Conservation (phyloP, 495 filamentous ascomycete genomes). For the Neurospora sp. region DNA sequence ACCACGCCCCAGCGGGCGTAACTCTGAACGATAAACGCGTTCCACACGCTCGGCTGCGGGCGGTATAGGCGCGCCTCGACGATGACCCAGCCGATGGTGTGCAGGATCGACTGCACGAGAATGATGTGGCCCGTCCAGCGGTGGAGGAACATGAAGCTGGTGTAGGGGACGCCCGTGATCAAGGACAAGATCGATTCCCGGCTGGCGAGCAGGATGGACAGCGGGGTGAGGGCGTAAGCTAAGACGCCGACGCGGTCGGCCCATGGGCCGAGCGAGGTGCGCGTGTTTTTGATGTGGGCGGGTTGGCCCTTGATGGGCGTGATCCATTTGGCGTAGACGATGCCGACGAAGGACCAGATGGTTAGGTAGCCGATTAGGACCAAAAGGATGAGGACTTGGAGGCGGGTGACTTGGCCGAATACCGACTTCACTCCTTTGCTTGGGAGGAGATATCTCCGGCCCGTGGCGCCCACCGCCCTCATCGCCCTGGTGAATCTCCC, state of each 20-base stretch:
- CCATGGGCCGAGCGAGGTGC: slow-evolving; percentile 50
- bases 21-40: slow-evolving; percentile 38
- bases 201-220: slow-evolving; percentile 48
- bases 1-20: slow-evolving; percentile 60
- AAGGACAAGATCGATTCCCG: slow-evolving; percentile 52
- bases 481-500: neutral
- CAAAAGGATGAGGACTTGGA: slow-evolving; percentile 32
- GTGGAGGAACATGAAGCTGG: slow-evolving; percentile 61
- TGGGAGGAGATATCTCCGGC: slow-evolving; percentile 27
- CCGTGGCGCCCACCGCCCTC: slow-evolving; percentile 10
- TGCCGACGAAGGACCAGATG: slow-evolving; percentile 54
- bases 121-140: slow-evolving; percentile 57
- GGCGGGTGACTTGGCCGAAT: slow-evolving; percentile 31
- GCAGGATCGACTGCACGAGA: slow-evolving; percentile 47
- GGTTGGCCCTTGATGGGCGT: slow-evolving; percentile 43
- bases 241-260: slow-evolving; percentile 51
- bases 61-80: slow-evolving; percentile 52
- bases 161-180: slow-evolving; percentile 55
- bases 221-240: slow-evolving; percentile 56
- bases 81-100: slow-evolving; percentile 57
- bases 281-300: slow-evolving; percentile 38
- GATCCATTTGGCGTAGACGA: slow-evolving; percentile 48
- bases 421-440: slow-evolving; percentile 1
- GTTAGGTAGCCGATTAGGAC: slow-evolving; percentile 43
- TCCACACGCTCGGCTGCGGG: slow-evolving; percentile 48